Evolutionary conservation across 2,329 filamentous ascomycete genomes (phyloP), one percentile per base, ranked within the genome.

Genomic region (Knoxdaviesia capensis): DNA sequence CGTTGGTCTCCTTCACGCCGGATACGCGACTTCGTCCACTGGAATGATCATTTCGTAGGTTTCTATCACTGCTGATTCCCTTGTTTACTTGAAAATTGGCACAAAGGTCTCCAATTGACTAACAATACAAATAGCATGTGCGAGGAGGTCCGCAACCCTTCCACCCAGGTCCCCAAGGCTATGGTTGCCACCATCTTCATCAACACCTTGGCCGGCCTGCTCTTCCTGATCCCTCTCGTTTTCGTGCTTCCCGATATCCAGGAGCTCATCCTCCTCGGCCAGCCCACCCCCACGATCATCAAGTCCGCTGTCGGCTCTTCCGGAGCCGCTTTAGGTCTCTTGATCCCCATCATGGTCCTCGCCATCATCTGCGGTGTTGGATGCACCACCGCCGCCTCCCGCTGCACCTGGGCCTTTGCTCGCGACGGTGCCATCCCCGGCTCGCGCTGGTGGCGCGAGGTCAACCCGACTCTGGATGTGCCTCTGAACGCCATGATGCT

Each of bases 401-500:
- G 77, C 43, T 77, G 70, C 56, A 70, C 70, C 40, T 82, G 76
- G 69, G 77, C 76, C 1, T 82, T 82, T 53, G 68, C 77, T 38
- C 74, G 77, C 51, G 77, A 82, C 50, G 75, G 76, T 41, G 77
- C 76, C 46, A 74, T 82, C 37, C 77, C 77, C 28, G 75, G 74
- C 10, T 70, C 71, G 44, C 58, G 61, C 44, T 61, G 55, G 59
- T 80, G 76, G 74, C 70, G 69, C 53, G 54, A 65, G 47, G 69
- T 82, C 49, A 70, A 80, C 61, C 58, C 57, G 39, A 70, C 63
- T 45, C 63, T 80, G 1, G 75, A 79, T 46, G 66, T 81, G 4
- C 77, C 77, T 0, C 50, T 81, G 43, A 80, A 81, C 54, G 75
- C 74, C 48, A 80, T 81, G 76, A 75, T 81, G 70, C 67, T 81